These are phyloP conservation scores for Neonectria sp. DNA, from an alignment of 2,329 filamentous ascomycete genomes.

Conservation along the genomic window DNA sequence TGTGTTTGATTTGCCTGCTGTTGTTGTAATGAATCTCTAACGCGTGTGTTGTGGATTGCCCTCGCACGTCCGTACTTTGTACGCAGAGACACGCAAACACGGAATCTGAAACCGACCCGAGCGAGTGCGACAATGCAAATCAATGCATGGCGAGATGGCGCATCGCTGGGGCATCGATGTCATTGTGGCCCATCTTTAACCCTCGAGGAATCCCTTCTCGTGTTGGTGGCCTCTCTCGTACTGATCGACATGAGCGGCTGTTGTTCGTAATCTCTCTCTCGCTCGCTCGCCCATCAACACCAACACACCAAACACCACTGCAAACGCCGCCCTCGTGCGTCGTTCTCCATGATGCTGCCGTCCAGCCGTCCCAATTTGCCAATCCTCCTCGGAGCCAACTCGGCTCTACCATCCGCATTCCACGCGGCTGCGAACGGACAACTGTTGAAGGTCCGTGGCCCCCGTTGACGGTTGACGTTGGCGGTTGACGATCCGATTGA, in stretches of 20 bases:
- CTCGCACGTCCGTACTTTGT: neutral
- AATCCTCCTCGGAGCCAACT: neutral
- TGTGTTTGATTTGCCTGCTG: constrained; percentile 2
- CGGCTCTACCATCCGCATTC: neutral
- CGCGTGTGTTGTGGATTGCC: constrained; percentile 5
- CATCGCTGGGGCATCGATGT: constrained; percentile 24
- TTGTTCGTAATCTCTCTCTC: constrained; percentile 25
- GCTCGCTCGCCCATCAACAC: neutral
- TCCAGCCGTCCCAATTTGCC: neutral
- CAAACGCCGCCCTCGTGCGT: neutral
- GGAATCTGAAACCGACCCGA: constrained; percentile 17
- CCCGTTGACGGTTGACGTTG: neutral
- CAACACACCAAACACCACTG: neutral
- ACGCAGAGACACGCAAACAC: neutral
- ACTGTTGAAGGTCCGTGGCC: neutral
- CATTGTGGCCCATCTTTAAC: constrained; percentile 10
- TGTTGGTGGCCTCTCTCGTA: constrained; percentile 13
- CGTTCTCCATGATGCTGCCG: neutral
- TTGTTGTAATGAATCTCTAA: constrained; percentile 5
- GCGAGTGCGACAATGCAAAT: constrained; percentile 8
- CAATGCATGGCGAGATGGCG: constrained; percentile 14
- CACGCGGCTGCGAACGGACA: neutral
- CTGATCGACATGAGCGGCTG: constrained; percentile 16
- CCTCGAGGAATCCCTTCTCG: constrained; percentile 7
- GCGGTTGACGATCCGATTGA: neutral